Conservation (phyloP, 1,139 yeast genomes). For the Suhomyces bolitotheri region DNA sequence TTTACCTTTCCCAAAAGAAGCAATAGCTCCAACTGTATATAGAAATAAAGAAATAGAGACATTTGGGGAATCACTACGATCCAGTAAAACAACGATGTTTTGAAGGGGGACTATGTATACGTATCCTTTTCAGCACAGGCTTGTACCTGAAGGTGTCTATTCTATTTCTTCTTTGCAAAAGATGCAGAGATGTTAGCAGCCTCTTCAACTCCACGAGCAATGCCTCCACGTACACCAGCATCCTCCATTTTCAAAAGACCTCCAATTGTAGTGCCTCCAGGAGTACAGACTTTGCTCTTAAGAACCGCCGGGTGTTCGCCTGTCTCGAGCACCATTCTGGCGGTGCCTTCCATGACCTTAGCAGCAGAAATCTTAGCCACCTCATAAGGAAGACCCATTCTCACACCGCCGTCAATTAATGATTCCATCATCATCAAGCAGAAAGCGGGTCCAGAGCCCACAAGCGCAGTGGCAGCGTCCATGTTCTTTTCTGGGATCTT, state of each 20-base stretch:
- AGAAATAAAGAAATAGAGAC: too few species aligned
- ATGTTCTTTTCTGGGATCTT: conserved; percentile 85
- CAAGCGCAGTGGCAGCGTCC: conserved; percentile 94
- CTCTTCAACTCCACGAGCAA: conserved; percentile 86
- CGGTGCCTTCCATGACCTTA: conserved; percentile 95
- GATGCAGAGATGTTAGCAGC: conserved; percentile 83
- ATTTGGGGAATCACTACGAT: too few species aligned
- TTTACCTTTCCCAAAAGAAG: conserved; percentile 15
- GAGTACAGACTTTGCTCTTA: conserved; percentile 90
- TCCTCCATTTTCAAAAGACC: conserved; percentile 94
- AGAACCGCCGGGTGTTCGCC: conserved; percentile 91
- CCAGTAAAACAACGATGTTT: too few species aligned
- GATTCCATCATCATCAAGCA: conserved; percentile 88
- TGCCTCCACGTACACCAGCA: conserved; percentile 81
- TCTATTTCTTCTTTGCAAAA: conserved; percentile 65
- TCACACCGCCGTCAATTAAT: conserved; percentile 89
- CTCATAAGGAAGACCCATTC: conserved; percentile 90
- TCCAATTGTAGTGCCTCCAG: conserved; percentile 97
- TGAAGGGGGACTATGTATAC: too few species aligned
- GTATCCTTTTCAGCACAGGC: too few species aligned
- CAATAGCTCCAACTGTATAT: too few species aligned
- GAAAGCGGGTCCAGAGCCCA: conserved; percentile 98
- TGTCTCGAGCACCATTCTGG: conserved; percentile 81
- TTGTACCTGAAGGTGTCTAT: too few species aligned
- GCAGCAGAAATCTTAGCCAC: conserved; percentile 90